Evolutionary conservation across 495 filamentous ascomycete species (phyloP).

Genomic region (Aspergillus saccharolyticus): DNA sequence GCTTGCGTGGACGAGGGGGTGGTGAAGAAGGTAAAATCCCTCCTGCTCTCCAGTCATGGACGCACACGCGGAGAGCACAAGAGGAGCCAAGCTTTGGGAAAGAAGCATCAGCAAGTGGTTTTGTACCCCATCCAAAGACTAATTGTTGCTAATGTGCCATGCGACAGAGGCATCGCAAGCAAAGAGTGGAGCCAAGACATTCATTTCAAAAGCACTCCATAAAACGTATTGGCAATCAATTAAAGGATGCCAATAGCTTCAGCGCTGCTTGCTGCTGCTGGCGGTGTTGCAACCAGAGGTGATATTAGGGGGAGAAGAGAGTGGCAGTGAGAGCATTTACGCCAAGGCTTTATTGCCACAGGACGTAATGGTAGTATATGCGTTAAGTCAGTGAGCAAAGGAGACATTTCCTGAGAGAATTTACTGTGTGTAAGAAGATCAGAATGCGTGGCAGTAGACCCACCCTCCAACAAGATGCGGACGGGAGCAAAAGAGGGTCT

Average conservation of each 20-base stretch:
- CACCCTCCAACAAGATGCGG: too few relatives aligned
- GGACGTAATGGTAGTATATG: not conserved
- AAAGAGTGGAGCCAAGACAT: not conserved
- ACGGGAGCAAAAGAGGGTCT: conserved; percentile 23
- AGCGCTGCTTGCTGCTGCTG: not conserved
- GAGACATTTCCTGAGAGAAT: not conserved
- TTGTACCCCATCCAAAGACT: conserved; percentile 13
- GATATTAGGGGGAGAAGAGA: not conserved
- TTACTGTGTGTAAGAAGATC: not conserved
- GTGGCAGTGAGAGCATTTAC: not conserved
- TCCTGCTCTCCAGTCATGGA: conserved; percentile 1
- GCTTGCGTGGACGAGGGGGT: conserved; percentile 19
- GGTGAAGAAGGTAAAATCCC: not conserved
- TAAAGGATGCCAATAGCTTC: not conserved
- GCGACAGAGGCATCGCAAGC: not conserved
- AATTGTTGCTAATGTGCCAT: not conserved
- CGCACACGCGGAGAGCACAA: conserved; percentile 11
- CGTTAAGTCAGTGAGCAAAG: too few relatives aligned
- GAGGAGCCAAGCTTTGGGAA: conserved; percentile 18
- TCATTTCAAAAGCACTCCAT: not conserved
- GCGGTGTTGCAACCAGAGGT: not conserved
- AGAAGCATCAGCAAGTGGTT: conserved; percentile 17
- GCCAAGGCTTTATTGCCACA: not conserved
- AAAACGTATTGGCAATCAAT: not conserved
- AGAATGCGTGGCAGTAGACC: not conserved